These are phyloP conservation scores for Isoetes taiwanensis DNA, from an alignment of 75 land plant genomes.

Conservation along the genomic window DNA sequence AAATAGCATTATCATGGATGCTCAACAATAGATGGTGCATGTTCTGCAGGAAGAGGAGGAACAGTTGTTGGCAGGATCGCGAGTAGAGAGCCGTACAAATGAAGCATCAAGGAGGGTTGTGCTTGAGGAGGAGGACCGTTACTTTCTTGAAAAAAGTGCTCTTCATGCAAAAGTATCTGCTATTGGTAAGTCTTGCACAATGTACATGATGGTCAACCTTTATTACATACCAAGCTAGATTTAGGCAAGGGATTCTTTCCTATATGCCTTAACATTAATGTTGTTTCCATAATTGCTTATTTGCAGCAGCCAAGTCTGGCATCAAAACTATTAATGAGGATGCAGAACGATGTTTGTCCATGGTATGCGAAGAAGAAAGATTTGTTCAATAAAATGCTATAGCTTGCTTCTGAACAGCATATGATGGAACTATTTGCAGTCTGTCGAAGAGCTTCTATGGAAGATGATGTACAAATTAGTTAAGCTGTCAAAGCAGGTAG, in stretches of 20 bases:
- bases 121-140: conserved; percentile 84
- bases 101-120: conserved; percentile 68
- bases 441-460: conserved; percentile 73
- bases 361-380: too few relatives aligned
- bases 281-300: too few relatives aligned
- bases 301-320: conserved; percentile 71
- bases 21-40: too few relatives aligned
- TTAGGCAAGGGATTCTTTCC: not conserved
- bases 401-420: not conserved
- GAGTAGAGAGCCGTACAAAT: conserved; percentile 79
- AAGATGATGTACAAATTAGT: too few relatives aligned
- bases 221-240: not conserved
- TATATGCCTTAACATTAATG: too few relatives aligned
- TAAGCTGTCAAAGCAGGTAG: too few relatives aligned
- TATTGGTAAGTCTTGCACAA: conserved; percentile 38
- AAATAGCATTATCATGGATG: too few relatives aligned
- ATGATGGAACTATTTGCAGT: conserved; percentile 30
- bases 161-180: conserved; percentile 57
- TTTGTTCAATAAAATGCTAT: not conserved
- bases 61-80: conserved; percentile 66
- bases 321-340: conserved; percentile 51
- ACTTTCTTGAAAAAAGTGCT: conserved; percentile 59
- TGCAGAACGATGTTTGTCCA: conserved; percentile 76
- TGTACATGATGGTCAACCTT: not conserved
- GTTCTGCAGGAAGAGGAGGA: conserved; percentile 86